Conservation (phyloP, 106 monocot species). For the Cymbidium sinense region DNA sequence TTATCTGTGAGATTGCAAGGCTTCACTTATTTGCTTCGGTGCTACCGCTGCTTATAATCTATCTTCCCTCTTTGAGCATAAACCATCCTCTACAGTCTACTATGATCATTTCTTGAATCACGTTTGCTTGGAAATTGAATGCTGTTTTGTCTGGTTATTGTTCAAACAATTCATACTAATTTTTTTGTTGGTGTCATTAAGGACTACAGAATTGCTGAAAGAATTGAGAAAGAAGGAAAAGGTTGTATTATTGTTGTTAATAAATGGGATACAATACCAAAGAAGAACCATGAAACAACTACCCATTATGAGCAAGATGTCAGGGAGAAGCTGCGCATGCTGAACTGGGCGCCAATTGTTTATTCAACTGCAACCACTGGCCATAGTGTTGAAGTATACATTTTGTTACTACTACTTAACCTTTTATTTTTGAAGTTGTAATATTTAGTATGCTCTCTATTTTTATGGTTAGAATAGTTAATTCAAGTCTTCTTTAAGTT, state of each 20-base stretch:
- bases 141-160: neutral
- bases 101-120: neutral
- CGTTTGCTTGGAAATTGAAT: neutral
- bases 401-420: neutral
- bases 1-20: neutral
- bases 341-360: conserved; percentile 93
- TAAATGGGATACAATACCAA: conserved; percentile 97
- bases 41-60: no score
- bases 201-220: conserved; percentile 89
- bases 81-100: neutral
- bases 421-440: neutral
- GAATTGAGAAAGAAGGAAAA: conserved; percentile 98
- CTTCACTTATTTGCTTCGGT: neutral
- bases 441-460: neutral
- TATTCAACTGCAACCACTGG: conserved; percentile 79
- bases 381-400: conserved; percentile 73
- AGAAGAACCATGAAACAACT: conserved; percentile 75
- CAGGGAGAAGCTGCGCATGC: conserved; percentile 78
- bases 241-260: conserved; percentile 93
- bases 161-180: neutral
- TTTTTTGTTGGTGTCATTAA: conserved; percentile 19
- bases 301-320: conserved; percentile 88
- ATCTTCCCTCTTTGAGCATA: neutral
- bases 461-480: neutral
- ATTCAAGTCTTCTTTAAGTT: neutral